These are phyloP conservation scores for Metschnikowia orientalis DNA, from an alignment of 805 yeast species.

Conservation along the genomic window DNA sequence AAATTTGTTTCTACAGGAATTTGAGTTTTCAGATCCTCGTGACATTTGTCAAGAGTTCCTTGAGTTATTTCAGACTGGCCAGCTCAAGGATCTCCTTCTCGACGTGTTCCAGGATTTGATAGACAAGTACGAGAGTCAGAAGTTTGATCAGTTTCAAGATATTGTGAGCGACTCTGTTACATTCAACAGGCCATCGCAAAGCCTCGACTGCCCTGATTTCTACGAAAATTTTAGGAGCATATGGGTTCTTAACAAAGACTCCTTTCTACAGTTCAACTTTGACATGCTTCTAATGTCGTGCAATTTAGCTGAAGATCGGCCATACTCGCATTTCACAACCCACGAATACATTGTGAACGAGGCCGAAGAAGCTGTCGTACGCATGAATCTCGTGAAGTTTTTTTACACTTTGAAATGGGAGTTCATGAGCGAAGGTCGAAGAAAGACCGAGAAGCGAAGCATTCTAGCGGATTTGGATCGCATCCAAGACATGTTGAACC, in stretches of 20 bases:
- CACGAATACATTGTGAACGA: slow-evolving; percentile 4
- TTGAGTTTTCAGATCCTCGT: slow-evolving; percentile 11
- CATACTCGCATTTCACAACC: slow-evolving; percentile 6
- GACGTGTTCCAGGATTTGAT: slow-evolving; percentile 11
- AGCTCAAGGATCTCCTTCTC: slow-evolving; percentile 5
- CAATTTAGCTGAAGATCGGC: slow-evolving; percentile 5
- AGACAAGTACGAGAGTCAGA: slow-evolving; percentile 12
- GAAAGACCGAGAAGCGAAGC: neutral
- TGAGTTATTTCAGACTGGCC: slow-evolving; percentile 6
- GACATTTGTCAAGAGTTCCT: slow-evolving; percentile 11
- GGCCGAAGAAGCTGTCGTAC: slow-evolving; percentile 12
- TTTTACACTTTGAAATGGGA: slow-evolving; percentile 9
- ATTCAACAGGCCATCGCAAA: neutral
- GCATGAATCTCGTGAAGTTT: slow-evolving; percentile 13
- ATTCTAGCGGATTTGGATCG: slow-evolving; percentile 2
- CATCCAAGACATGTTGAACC: slow-evolving; percentile 3
- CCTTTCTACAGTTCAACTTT: slow-evolving; percentile 8
- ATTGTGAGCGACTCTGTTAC: slow-evolving; percentile 11
- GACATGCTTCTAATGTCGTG: slow-evolving; percentile 8
- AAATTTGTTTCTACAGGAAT: slow-evolving; percentile 14
- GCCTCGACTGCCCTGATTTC: slow-evolving; percentile 7
- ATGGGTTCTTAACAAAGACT: slow-evolving; percentile 12
- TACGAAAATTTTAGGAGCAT: slow-evolving; percentile 7
- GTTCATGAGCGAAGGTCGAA: slow-evolving; percentile 3
- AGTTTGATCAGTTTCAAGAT: slow-evolving; percentile 16